Percentiles rank a stretch among this genome's conserved stretches.
phyloP scores from a whole-genome alignment of 352 stramenopile genomes.

The Phytophthora sp. region DNA sequence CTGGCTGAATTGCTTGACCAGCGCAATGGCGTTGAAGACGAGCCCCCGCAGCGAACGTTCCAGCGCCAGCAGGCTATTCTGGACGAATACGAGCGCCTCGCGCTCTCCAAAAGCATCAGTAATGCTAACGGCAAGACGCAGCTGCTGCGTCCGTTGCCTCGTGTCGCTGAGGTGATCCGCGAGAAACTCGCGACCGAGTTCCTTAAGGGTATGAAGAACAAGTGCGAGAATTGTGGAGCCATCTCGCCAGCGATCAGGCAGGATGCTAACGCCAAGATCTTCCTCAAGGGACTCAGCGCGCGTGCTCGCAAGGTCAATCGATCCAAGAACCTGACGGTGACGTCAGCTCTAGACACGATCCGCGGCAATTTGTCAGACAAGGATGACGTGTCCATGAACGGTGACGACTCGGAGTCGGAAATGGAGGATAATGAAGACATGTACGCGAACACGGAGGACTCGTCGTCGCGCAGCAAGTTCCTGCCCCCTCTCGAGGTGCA shows the following conservation, averaged over 20 bases:
- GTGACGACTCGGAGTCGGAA: constrained; percentile 76
- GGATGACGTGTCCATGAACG: constrained; percentile 41
- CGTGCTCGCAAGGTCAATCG: constrained; percentile 84
- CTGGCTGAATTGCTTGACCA: constrained; percentile 85
- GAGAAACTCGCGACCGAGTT: constrained; percentile 91
- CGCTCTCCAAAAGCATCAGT: constrained; percentile 53
- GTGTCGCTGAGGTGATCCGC: constrained; percentile 72
- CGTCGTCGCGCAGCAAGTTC: constrained; percentile 90
- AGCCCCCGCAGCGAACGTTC: constrained; percentile 70
- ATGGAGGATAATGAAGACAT: constrained; percentile 78
- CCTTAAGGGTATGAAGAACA: constrained; percentile 91
- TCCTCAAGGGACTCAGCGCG: constrained; percentile 90
- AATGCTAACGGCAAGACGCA: constrained; percentile 35
- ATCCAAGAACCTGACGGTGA: constrained; percentile 84
- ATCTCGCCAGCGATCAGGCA: constrained; percentile 96
- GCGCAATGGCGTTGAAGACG: constrained; percentile 87
- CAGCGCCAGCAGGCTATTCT: constrained; percentile 87
- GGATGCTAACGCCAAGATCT: constrained; percentile 98
- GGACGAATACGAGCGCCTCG: constrained; percentile 90
- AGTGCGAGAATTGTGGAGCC: constrained; percentile 98
- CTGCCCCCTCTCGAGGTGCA: constrained; percentile 96
- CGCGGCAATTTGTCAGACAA: constrained; percentile 71
- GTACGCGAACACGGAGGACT: constrained; percentile 67
- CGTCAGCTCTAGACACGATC: constrained; percentile 83
- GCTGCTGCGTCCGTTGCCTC: constrained; percentile 56